These are phyloP conservation scores for Boletus sp. DNA, from an alignment of 768 basidiomycete genomes.

Conservation along the genomic window DNA sequence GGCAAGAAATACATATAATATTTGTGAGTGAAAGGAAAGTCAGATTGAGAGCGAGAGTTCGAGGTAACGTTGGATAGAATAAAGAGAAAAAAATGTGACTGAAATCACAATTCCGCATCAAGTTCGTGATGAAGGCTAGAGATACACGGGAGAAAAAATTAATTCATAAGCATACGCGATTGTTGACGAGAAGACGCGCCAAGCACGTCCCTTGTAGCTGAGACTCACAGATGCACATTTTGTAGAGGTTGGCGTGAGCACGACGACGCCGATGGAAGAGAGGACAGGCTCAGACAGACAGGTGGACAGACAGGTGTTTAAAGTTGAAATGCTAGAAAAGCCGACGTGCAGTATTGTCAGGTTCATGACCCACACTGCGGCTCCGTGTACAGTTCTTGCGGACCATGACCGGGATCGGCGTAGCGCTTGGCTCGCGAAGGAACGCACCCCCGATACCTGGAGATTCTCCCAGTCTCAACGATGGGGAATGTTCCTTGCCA, in stretches of 20 bases:
- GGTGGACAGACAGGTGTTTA: background rate
- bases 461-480: slow-evolving; percentile 7
- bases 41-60: background rate
- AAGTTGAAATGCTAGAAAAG: slow-evolving; percentile 10
- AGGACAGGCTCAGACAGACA: background rate
- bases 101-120: slow-evolving; percentile 8
- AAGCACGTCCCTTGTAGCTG: background rate
- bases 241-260: background rate
- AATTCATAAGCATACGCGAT: slow-evolving; percentile 15
- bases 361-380: slow-evolving; percentile 27
- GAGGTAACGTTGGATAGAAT: background rate
- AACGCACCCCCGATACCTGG: slow-evolving; percentile 15
- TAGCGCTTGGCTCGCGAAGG: slow-evolving; percentile 26
- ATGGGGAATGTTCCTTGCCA: slow-evolving; percentile 10
- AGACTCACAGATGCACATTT: slow-evolving; percentile 20
- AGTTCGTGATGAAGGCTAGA: slow-evolving; percentile 18
- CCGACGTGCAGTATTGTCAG: slow-evolving; percentile 8
- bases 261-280: background rate
- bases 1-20: background rate
- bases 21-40: background rate
- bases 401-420: slow-evolving; percentile 25
- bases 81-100: background rate
- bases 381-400: slow-evolving; percentile 25
- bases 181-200: slow-evolving; percentile 1
- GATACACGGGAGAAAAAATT: slow-evolving; percentile 7